A percentile compares a stretch with the other conserved stretches of the same genome.
These are phyloP conservation scores for Acer saccharum DNA, from an alignment of 345 rosid genomes.

Conservation along the genomic window DNA sequence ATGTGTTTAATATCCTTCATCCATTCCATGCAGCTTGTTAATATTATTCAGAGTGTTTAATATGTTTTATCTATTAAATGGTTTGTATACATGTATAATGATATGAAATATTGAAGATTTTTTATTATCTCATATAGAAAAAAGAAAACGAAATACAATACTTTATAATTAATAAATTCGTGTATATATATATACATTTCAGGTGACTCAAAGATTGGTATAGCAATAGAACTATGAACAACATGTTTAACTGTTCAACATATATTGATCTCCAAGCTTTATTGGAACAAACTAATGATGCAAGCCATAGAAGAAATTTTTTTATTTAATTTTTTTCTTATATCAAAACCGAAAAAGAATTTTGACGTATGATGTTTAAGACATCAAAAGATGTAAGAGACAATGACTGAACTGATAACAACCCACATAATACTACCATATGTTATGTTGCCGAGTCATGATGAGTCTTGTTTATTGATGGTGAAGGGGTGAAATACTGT, in stretches of 20 bases:
- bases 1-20: too few relatives aligned
- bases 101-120: too few relatives aligned
- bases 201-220: slow-evolving; percentile 63
- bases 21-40: too few relatives aligned
- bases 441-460: slow-evolving; percentile 34
- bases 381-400: slow-evolving; percentile 43
- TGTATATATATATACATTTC: slow-evolving; percentile 19
- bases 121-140: too few relatives aligned
- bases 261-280: slow-evolving; percentile 56
- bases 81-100: too few relatives aligned
- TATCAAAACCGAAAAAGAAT: slow-evolving; percentile 17
- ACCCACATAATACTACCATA: slow-evolving; percentile 44
- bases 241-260: slow-evolving; percentile 55
- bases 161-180: too few relatives aligned
- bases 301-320: background rate
- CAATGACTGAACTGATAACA: slow-evolving; percentile 40
- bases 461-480: too few relatives aligned
- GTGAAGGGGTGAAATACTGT: too few relatives aligned
- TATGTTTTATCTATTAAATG: too few relatives aligned
- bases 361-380: slow-evolving; percentile 34
- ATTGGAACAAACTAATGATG: slow-evolving; percentile 63
- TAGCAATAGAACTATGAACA: slow-evolving; percentile 77
- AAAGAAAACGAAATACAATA: too few relatives aligned
- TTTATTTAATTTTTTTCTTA: too few relatives aligned
- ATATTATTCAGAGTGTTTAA: too few relatives aligned